Evolutionary conservation across 352 stramenopile genomes (phyloP), one percentile per base, ranked within the genome.

Genomic region (Ophiocytium majus): DNA sequence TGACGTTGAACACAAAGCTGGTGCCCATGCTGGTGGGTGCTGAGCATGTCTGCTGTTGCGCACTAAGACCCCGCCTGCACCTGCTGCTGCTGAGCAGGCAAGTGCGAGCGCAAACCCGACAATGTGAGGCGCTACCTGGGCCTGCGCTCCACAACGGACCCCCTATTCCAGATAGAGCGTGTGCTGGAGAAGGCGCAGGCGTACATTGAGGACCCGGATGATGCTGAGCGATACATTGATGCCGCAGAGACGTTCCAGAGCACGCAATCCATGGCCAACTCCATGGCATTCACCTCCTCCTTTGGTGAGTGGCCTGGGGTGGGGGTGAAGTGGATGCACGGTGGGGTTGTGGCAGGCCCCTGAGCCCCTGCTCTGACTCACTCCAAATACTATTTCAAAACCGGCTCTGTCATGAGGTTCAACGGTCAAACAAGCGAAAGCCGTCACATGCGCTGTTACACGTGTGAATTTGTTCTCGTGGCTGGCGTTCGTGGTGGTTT

Each of bases 181-280:
- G 79, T 82, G 9, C 79, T 82, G 32, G 79, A 82, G 1, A 82
- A 82, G 49, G 79, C 35, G 10, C 79, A 82, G 35, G 49, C 34
- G 10, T 82, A 82, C 79, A 82, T 82, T 35, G 79, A 82, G 5
- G 75, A 81, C 36, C 35, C 49, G 17, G 79, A 82, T 34, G 79
- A 82, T 34, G 9, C 17, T 75, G 79, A 82, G 17, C 1, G 10
- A 23, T 82, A 76, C 49, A 82, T 82, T 28, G 79, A 78, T 17
- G 79, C 79, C 14, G 79, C 49, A 10, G 79, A 82, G 79, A 78
- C 34, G 31, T 82, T 79, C 63, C 34, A 79, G 35, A 78, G 79
- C 63, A 82, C 79, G 14, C 34, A 75, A 23, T 36, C 10, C 35
- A 82, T 82, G 79, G 79, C 79, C 49, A 82, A 82, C 49, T 33